Percentiles rank a stretch among this genome's conserved stretches.
phyloP scores from a whole-genome alignment of 805 yeast species.

The Myxozyma udenii region DNA sequence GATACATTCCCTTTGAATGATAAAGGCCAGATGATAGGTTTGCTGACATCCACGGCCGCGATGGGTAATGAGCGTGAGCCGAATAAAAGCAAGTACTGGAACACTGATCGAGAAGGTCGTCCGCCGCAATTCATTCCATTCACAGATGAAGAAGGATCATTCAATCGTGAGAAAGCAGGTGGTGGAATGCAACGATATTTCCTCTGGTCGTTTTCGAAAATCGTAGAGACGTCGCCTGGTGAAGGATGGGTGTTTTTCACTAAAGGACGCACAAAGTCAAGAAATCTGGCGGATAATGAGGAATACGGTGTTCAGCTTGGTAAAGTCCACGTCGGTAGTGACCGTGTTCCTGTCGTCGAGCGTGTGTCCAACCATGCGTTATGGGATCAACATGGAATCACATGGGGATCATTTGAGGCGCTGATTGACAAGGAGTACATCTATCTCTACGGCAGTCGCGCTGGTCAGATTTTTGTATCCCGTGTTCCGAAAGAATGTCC shows the following conservation, averaged over 20 bases:
- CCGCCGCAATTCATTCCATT: constrained; percentile 28
- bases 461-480: constrained; percentile 18
- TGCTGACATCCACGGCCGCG: constrained; percentile 25
- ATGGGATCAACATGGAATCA: constrained; percentile 2
- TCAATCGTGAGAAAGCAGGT: constrained; percentile 13
- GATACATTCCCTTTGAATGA: constrained; percentile 26
- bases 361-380: constrained; percentile 11
- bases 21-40: constrained; percentile 26
- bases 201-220: constrained; percentile 26
- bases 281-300: constrained; percentile 13
- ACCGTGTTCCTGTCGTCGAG: constrained; percentile 17
- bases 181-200: constrained; percentile 24
- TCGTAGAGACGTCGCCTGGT: constrained; percentile 23
- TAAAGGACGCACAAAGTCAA: constrained; percentile 24
- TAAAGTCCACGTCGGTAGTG: constrained; percentile 6
- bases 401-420: constrained; percentile 23
- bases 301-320: constrained; percentile 24
- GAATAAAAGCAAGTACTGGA: constrained; percentile 20
- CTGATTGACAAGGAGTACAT: constrained; percentile 16
- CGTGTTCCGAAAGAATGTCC: constrained; percentile 24
- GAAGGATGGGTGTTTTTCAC: constrained; percentile 26
- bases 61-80: constrained; percentile 22
- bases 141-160: constrained; percentile 20
- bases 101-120: constrained; percentile 15
- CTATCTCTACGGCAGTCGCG: constrained; percentile 23